A percentile compares a stretch with the other conserved stretches of the same genome.
These are phyloP conservation scores for Malassezia yamatoensis DNA, from an alignment of 1,284 basidiomycete species.

Conservation along the genomic window DNA sequence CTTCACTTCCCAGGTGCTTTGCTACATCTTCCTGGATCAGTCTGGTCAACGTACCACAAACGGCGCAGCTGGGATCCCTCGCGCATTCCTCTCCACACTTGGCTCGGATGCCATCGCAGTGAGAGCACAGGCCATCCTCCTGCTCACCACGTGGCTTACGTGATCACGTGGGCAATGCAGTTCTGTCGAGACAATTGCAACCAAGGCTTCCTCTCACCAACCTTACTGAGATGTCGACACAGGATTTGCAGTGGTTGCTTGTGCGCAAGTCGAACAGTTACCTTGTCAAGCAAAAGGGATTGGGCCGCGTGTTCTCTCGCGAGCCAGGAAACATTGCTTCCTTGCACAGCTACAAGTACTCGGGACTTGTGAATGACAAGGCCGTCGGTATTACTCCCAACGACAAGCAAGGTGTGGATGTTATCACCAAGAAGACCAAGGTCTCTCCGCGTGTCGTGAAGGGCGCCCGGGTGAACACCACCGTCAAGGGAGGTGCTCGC, in stretches of 20 bases:
- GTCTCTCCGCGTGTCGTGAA: constrained; percentile 24
- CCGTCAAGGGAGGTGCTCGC: constrained; percentile 21
- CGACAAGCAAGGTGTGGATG: constrained; percentile 28
- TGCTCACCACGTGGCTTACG: not conserved
- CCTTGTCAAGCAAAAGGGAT: constrained; percentile 47
- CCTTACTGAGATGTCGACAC: constrained; percentile 18
- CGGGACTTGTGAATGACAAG: constrained; percentile 43
- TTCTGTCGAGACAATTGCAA: constrained; percentile 12
- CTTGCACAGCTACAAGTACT: constrained; percentile 47
- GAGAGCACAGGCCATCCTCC: constrained; percentile 4
- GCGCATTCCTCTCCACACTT: constrained; percentile 55
- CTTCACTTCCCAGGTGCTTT: constrained; percentile 69
- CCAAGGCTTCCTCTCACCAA: not conserved
- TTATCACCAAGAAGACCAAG: constrained; percentile 44
- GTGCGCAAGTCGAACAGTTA: constrained; percentile 37
- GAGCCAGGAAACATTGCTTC: constrained; percentile 41
- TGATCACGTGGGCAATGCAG: constrained; percentile 17
- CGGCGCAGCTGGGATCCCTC: constrained; percentile 86
- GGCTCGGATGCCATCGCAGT: constrained; percentile 1
- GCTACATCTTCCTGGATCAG: constrained; percentile 75
- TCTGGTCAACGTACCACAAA: constrained; percentile 74
- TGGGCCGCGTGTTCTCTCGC: constrained; percentile 44
- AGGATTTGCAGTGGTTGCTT: constrained; percentile 47
- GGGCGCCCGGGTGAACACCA: constrained; percentile 21
- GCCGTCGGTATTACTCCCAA: constrained; percentile 35